Conservation (phyloP, 1,284 basidiomycete genomes). For the Earliella scabrosa region DNA sequence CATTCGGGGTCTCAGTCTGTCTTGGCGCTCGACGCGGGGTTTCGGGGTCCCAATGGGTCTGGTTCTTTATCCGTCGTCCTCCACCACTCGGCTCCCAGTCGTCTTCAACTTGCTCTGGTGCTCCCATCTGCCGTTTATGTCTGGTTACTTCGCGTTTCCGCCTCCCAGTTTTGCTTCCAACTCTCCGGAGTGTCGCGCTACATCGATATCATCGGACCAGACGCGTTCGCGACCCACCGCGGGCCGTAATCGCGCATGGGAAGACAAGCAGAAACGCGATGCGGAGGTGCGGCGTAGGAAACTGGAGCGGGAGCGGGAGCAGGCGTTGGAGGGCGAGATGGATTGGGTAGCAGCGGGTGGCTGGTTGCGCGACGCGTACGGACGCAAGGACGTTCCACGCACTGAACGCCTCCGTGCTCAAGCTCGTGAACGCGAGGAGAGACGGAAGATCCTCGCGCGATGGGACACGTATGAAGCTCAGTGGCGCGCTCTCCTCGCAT, state of each 20-base stretch:
- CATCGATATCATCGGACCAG: neutral
- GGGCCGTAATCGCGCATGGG: neutral
- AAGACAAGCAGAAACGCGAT: slow-evolving; percentile 14
- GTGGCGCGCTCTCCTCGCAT: slow-evolving; percentile 45
- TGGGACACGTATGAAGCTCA: slow-evolving; percentile 57
- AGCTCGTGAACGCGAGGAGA: slow-evolving; percentile 44
- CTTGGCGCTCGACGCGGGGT: neutral
- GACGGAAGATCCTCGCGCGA: slow-evolving; percentile 38
- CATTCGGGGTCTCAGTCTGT: too few species aligned
- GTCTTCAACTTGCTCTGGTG: neutral
- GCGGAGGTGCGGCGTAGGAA: slow-evolving; percentile 28
- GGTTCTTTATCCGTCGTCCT: neutral
- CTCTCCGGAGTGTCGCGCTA: too few species aligned
- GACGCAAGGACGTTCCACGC: slow-evolving; percentile 51
- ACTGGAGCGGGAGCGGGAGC: slow-evolving; percentile 35
- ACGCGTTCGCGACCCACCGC: neutral
- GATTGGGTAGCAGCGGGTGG: slow-evolving; percentile 65
- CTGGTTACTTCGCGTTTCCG: slow-evolving; percentile 19
- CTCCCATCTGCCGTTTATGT: slow-evolving; percentile 3
- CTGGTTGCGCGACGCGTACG: slow-evolving; percentile 51
- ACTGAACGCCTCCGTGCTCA: slow-evolving; percentile 50
- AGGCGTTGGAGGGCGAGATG: slow-evolving; percentile 49
- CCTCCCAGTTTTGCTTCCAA: neutral
- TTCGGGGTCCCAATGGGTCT: slow-evolving; percentile 9
- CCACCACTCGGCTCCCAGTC: neutral